Conservation (phyloP, 2,329 filamentous ascomycete species). For the Fusarium sp. region DNA sequence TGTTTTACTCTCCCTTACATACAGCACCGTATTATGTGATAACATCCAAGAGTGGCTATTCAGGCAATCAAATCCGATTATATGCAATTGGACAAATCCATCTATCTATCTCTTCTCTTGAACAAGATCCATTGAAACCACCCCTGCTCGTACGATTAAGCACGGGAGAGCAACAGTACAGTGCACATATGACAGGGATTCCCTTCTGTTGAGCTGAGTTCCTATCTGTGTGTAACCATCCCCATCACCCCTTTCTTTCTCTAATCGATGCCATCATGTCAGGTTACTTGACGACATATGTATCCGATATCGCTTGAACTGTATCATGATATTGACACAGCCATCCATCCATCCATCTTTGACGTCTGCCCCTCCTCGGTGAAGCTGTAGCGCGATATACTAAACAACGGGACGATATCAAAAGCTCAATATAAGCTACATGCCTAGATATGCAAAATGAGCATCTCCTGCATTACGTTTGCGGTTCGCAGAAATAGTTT, state of each 20-base stretch:
- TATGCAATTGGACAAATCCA: slow-evolving; percentile 7
- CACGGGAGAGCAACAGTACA: slow-evolving; percentile 25
- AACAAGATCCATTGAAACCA: not conserved
- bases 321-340: slow-evolving; percentile 24
- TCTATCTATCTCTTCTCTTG: not conserved
- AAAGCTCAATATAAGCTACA: slow-evolving; percentile 1
- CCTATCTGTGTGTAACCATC: slow-evolving; percentile 20
- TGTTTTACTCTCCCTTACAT: not conserved
- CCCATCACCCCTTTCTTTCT: not conserved
- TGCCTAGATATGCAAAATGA: slow-evolving; percentile 12
- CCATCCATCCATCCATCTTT: slow-evolving; percentile 8
- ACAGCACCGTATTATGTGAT: slow-evolving; percentile 5
- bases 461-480: slow-evolving; percentile 33
- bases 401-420: slow-evolving; percentile 33
- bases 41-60: slow-evolving; percentile 8
- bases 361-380: slow-evolving; percentile 1
- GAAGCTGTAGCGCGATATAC: slow-evolving; percentile 15
- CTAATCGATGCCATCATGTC: slow-evolving; percentile 11
- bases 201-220: not conserved
- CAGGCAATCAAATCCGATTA: slow-evolving; percentile 15
- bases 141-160: slow-evolving; percentile 31
- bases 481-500: slow-evolving; percentile 9
- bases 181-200: slow-evolving; percentile 2
- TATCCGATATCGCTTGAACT: no score
- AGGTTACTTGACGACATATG: not conserved